Percentiles rank a stretch among this genome's conserved stretches.
Conservation (phyloP, 1,284 basidiomycete species). For the Trichosporon inkin region DNA sequence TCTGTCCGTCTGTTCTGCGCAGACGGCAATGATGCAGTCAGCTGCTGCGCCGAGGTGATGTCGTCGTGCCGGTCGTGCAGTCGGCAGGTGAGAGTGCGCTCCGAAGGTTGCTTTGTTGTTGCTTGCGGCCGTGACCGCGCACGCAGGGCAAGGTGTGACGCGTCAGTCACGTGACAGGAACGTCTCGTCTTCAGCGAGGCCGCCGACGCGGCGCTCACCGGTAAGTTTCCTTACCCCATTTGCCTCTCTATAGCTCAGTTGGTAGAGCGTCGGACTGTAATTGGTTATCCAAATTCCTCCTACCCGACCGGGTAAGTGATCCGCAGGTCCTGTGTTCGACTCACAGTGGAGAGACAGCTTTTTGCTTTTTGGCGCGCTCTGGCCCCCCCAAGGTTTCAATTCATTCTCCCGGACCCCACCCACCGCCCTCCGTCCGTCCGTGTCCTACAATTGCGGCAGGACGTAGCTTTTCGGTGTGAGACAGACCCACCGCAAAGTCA, state of each 20-base stretch:
- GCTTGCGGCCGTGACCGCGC: not conserved
- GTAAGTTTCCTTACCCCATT: not conserved
- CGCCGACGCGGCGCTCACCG: not conserved
- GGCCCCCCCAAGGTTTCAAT: too few relatives aligned
- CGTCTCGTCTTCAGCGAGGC: not conserved
- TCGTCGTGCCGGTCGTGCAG: not conserved
- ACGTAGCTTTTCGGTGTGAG: not conserved
- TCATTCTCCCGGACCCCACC: too few relatives aligned
- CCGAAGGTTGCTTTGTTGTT: not conserved
- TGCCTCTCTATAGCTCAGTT: slow-evolving; percentile 7
- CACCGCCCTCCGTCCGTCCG: too few relatives aligned
- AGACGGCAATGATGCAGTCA: not conserved
- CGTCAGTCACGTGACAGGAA: not conserved
- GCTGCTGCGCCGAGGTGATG: not conserved
- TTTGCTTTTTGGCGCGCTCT: too few relatives aligned
- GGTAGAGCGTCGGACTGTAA: slow-evolving; percentile 9
- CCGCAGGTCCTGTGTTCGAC: slow-evolving; percentile 9
- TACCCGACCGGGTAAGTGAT: not conserved
- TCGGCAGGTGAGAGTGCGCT: not conserved
- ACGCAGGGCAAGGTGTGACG: not conserved
- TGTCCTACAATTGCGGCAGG: not conserved
- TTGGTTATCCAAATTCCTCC: not conserved
- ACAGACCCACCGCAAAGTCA: not conserved
- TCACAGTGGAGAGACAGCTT: slow-evolving; percentile 8
- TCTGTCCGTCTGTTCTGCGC: not conserved